These are phyloP conservation scores for Aspergillus avenaceus DNA, from an alignment of 495 filamentous ascomycete species.

Conservation along the genomic window DNA sequence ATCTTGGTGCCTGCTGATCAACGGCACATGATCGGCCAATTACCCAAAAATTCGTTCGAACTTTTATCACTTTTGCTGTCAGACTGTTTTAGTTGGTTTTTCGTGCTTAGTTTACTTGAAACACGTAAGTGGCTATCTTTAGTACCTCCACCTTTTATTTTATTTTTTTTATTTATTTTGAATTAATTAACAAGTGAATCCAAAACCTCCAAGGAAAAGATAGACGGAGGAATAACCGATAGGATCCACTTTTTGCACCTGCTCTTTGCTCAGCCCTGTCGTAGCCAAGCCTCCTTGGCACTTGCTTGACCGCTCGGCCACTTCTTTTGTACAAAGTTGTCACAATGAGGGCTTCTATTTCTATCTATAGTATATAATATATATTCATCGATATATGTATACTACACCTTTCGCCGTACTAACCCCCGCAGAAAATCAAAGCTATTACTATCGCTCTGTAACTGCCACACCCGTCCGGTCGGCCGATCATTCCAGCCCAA, in stretches of 20 bases:
- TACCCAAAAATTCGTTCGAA: too few species aligned
- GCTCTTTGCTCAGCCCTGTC: constrained; percentile 3
- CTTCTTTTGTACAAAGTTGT: background rate
- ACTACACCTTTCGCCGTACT: constrained; percentile 67
- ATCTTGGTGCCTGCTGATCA: background rate
- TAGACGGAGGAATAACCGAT: background rate
- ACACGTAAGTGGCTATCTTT: too few species aligned
- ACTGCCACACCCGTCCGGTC: constrained; percentile 73
- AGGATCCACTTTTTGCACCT: background rate
- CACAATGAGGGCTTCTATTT: background rate
- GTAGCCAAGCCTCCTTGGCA: constrained; percentile 5
- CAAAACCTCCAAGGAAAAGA: too few species aligned
- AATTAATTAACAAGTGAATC: too few species aligned
- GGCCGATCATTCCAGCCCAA: constrained; percentile 63
- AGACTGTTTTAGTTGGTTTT: too few species aligned
- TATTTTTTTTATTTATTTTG: too few species aligned
- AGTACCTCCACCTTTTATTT: too few species aligned
- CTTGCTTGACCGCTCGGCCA: background rate
- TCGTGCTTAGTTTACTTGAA: too few species aligned
- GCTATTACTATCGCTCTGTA: constrained; percentile 97
- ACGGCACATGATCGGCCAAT: background rate
- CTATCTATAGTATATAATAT: background rate
- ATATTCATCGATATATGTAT: background rate
- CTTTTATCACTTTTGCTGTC: too few species aligned
- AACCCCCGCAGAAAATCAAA: constrained; percentile 97